Evolutionary conservation across 257 asterid species (phyloP), one percentile per base, ranked within the genome.

Genomic region (Perilla frutescens): DNA sequence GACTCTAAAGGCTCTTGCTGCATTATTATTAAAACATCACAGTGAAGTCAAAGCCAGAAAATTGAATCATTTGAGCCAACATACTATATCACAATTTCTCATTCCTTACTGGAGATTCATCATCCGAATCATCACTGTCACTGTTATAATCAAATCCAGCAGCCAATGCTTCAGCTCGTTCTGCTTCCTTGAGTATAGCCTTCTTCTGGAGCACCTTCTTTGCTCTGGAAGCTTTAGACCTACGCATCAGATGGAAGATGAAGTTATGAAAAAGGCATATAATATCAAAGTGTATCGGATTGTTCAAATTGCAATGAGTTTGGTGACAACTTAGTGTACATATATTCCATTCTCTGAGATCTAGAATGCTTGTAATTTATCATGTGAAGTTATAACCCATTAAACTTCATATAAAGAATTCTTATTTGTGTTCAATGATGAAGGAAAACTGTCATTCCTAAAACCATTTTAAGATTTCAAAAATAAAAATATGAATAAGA

Each of bases 221-320:
- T 49, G 98, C 98, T 80, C 97, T 83, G 71, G 88, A 45, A 74
- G 97, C 97, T 84, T 80, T 91, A 37, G 85, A 73, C 83, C 96
- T 89, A 72, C 66, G 66, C 65, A 82, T 34, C 13, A 58, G 32
- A 62, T 64, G 64, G 34, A 73, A 41, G 53, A 49, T 8, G 72
- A 60, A 26, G 9, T 34, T 32, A 51, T 44, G 64, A 58, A 66
- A 20, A 39, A 31, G 37, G 39, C 57, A 66, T 44, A 31, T 57
- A 13, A 26, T 7, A 57, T 44, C 40, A 8, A 69, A 63, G 31
- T 39, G 20, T 68, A 68, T 68, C 8, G 45, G 61, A 6, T 10
- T 47, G 53, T 47, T 47, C 13, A 47, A 10, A 47, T 73, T 31
- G 60, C 31, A 57, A 32, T 57, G 12, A 63, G 60, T 20, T 62